Percentiles rank a stretch among this genome's conserved stretches.
Evolutionary conservation across 2,329 filamentous ascomycete genomes (phyloP).

Genomic region (Ophiosphaerella herpotricha): DNA sequence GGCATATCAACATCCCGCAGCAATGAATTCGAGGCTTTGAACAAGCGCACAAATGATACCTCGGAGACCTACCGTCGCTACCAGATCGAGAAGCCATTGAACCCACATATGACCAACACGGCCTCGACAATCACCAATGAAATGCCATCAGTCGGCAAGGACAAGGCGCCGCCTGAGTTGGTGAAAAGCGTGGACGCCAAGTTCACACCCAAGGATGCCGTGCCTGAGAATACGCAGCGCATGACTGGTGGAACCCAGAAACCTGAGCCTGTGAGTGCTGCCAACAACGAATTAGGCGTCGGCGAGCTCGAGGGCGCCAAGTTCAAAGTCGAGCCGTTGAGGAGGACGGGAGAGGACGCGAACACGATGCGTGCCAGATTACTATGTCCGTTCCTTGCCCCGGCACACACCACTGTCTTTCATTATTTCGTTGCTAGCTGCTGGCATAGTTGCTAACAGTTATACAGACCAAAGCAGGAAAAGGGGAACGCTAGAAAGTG

Average conservation of each 20-base stretch:
- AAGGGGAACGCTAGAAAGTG: slow-evolving; percentile 91
- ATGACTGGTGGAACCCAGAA: slow-evolving; percentile 68
- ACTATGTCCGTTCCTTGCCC: slow-evolving; percentile 60
- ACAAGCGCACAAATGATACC: slow-evolving; percentile 58
- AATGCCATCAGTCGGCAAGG: slow-evolving; percentile 63
- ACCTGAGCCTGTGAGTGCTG: slow-evolving; percentile 42
- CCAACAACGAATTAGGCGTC: slow-evolving; percentile 32
- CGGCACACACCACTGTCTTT: background rate
- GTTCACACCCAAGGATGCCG: slow-evolving; percentile 63
- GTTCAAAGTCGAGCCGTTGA: slow-evolving; percentile 89
- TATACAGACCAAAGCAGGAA: slow-evolving; percentile 89
- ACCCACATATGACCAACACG: slow-evolving; percentile 67
- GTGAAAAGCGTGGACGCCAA: slow-evolving; percentile 60
- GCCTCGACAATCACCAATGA: slow-evolving; percentile 67
- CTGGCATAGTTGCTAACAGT: slow-evolving; percentile 11
- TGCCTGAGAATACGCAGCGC: slow-evolving; percentile 65
- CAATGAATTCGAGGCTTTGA: slow-evolving; percentile 49
- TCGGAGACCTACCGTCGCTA: slow-evolving; percentile 59
- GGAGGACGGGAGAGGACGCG: slow-evolving; percentile 79
- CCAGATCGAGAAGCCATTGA: slow-evolving; percentile 62
- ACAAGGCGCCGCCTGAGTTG: slow-evolving; percentile 64
- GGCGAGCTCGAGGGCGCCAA: slow-evolving; percentile 53
- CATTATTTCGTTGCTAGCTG: background rate
- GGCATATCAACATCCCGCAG: slow-evolving; percentile 42
- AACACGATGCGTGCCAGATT: slow-evolving; percentile 88